Evolutionary conservation across 176 grass and related monocot species (phyloP).

Genomic region (Pontederia crassipes): DNA sequence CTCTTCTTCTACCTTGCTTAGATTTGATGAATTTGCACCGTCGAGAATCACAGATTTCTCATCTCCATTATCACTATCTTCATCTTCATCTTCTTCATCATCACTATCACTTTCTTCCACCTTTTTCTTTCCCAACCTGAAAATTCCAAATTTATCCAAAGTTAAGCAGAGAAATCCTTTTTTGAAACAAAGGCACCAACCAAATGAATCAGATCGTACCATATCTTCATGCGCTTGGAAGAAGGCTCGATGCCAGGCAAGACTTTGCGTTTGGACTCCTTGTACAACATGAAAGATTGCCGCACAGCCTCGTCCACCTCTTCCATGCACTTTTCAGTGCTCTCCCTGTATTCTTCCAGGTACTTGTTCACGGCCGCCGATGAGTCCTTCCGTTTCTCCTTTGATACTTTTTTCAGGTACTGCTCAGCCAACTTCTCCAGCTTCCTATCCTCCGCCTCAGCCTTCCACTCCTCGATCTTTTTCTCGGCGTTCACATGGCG

Average conservation of each 20-base stretch:
- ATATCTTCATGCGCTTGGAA: constrained; percentile 76
- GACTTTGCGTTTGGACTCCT: constrained; percentile 60
- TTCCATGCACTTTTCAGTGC: constrained; percentile 61
- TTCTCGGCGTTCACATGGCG: constrained; percentile 97
- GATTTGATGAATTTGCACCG: constrained; percentile 45
- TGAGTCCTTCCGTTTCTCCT: constrained; percentile 40
- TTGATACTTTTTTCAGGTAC: constrained; percentile 84
- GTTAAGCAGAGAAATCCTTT: not conserved
- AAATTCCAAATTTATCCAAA: constrained; percentile 11
- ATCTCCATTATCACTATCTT: constrained; percentile 25
- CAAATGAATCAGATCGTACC: constrained; percentile 29
- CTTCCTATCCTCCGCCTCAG: constrained; percentile 54
- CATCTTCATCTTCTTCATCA: constrained; percentile 42
- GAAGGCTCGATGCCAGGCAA: constrained; percentile 32
- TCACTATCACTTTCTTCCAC: constrained; percentile 52
- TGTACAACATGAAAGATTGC: constrained; percentile 44
- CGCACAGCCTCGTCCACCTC: constrained; percentile 72
- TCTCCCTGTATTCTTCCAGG: constrained; percentile 73
- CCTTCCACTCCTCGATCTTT: constrained; percentile 87
- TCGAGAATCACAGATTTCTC: constrained; percentile 48
- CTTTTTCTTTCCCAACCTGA: constrained; percentile 88
- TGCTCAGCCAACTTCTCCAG: constrained; percentile 78
- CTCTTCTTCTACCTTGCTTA: constrained; percentile 32
- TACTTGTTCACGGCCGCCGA: constrained; percentile 69
- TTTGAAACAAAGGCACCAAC: not conserved